Evolutionary conservation across 2,329 filamentous ascomycete genomes (phyloP).

Genomic region (Akanthomyces muscarius): DNA sequence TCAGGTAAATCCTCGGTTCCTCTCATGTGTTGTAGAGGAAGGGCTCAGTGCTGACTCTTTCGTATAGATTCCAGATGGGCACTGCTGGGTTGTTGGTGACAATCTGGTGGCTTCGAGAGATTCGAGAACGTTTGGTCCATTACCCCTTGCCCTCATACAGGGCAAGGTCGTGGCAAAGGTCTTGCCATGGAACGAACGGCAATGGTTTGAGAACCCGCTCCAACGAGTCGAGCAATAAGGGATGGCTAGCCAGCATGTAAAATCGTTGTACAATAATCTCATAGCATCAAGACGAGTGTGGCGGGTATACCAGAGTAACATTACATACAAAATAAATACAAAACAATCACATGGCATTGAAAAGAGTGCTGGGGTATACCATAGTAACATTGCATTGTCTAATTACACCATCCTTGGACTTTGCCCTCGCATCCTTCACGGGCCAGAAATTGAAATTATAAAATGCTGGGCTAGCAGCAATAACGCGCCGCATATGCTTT

Average conservation of each 20-base stretch:
- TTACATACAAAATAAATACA: constrained; percentile 17
- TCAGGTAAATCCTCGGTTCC: constrained; percentile 46
- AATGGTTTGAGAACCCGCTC: constrained; percentile 46
- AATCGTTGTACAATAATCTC: constrained; percentile 21
- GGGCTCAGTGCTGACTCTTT: background rate
- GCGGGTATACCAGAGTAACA: background rate
- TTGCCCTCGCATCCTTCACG: constrained; percentile 1
- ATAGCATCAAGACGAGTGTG: background rate
- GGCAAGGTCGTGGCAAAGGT: constrained; percentile 74
- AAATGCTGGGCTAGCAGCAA: constrained; percentile 22
- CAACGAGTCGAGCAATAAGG: constrained; percentile 27
- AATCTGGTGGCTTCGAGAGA: constrained; percentile 81
- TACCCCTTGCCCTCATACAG: constrained; percentile 78
- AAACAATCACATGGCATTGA: constrained; percentile 16
- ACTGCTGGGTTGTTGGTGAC: constrained; percentile 89
- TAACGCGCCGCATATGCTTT: constrained; percentile 31
- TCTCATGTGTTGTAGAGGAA: background rate
- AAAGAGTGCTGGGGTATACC: background rate
- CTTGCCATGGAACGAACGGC: constrained; percentile 48
- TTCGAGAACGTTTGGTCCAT: constrained; percentile 78
- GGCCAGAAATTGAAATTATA: constrained; percentile 20
- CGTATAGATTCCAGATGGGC: constrained; percentile 77
- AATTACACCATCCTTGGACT: constrained; percentile 17
- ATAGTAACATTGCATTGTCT: constrained; percentile 15
- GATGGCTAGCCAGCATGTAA: constrained; percentile 2